Percentiles rank a stretch among this genome's conserved stretches.
phyloP scores from a whole-genome alignment of 108 stramenopile genomes.

The Pinguiococcus pyrenoidosus region DNA sequence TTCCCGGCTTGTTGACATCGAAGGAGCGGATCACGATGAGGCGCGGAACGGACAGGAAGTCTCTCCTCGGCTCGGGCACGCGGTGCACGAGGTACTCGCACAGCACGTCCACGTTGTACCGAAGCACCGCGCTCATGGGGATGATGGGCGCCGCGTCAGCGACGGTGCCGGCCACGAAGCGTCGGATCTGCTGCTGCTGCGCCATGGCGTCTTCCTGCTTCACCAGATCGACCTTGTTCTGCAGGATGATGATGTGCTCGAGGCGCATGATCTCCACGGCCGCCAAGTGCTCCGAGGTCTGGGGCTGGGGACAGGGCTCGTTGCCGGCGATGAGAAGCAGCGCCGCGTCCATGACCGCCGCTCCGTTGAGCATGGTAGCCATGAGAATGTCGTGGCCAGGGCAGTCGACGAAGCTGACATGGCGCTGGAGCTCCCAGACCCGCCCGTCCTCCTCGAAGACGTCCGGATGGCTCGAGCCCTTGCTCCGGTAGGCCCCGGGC shows the following conservation, averaged over 20 bases:
- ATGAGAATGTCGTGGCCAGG: slow-evolving; percentile 99
- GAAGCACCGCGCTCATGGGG: slow-evolving; percentile 90
- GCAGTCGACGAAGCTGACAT: slow-evolving; percentile 98
- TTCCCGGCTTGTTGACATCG: slow-evolving; percentile 99
- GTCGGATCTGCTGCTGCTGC: slow-evolving; percentile 83
- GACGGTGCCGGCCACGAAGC: slow-evolving; percentile 94
- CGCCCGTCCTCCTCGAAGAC: slow-evolving; percentile 69
- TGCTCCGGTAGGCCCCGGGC: slow-evolving; percentile 47
- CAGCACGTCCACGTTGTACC: slow-evolving; percentile 97
- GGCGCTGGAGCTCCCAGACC: slow-evolving; percentile 79
- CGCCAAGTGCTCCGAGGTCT: slow-evolving; percentile 97
- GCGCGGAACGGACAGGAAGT: slow-evolving; percentile 81
- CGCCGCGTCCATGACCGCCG: slow-evolving; percentile 99
- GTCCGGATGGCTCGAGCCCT: slow-evolving; percentile 76
- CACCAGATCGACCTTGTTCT: slow-evolving; percentile 99
- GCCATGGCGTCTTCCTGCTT: slow-evolving; percentile 89
- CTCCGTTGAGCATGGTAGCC: slow-evolving; percentile 99
- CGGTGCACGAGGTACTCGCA: slow-evolving; percentile 92
- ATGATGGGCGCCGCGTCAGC: slow-evolving; percentile 91
- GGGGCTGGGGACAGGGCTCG: slow-evolving; percentile 95
- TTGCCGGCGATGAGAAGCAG: slow-evolving; percentile 97
- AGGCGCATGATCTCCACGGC: slow-evolving; percentile 99
- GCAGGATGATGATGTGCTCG: slow-evolving; percentile 91
- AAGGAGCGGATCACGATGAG: slow-evolving; percentile 98
- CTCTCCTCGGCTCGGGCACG: slow-evolving; percentile 92